Conservation (phyloP, 2,329 filamentous ascomycete species). For the Hymenoscyphus infarciens region DNA sequence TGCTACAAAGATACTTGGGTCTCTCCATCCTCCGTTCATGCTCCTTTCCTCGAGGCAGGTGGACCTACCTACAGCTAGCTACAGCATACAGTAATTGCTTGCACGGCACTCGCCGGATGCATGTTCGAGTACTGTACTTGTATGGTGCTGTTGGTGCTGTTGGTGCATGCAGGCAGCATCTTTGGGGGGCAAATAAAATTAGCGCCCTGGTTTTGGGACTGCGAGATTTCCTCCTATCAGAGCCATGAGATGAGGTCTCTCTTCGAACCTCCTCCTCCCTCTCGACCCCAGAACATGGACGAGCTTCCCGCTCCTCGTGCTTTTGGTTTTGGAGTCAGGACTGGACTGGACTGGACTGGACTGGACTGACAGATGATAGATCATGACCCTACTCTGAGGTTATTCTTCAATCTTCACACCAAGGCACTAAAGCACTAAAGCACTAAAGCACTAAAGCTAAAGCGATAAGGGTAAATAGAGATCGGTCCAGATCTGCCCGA, state of each 20-base stretch:
- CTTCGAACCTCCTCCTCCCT: not conserved
- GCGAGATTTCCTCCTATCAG: conserved; percentile 24
- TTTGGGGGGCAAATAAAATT: conserved; percentile 17
- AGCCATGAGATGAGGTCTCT: conserved; percentile 12
- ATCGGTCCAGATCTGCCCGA: conserved; percentile 1
- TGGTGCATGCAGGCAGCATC: not conserved
- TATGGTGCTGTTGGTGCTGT: too few species aligned
- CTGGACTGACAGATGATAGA: not conserved
- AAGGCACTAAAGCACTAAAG: not conserved
- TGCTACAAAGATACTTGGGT: not conserved
- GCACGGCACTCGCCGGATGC: conserved; percentile 2
- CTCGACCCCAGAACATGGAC: not conserved
- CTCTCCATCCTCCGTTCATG: not conserved
- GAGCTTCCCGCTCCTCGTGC: not conserved
- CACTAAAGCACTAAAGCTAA: not conserved
- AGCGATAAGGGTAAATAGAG: not conserved
- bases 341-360: too few species aligned
- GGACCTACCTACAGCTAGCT: conserved; percentile 9
- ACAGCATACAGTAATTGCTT: conserved; percentile 4
- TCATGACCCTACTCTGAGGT: not conserved
- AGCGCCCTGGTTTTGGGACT: conserved; percentile 22
- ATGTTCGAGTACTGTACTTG: conserved; percentile 2
- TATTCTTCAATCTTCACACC: not conserved
- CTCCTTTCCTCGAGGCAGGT: conserved; percentile 2
- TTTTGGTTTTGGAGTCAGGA: too few species aligned